Evolutionary conservation across 116 monocot genomes (phyloP).

Genomic region (Dioscorea cayenensis): DNA sequence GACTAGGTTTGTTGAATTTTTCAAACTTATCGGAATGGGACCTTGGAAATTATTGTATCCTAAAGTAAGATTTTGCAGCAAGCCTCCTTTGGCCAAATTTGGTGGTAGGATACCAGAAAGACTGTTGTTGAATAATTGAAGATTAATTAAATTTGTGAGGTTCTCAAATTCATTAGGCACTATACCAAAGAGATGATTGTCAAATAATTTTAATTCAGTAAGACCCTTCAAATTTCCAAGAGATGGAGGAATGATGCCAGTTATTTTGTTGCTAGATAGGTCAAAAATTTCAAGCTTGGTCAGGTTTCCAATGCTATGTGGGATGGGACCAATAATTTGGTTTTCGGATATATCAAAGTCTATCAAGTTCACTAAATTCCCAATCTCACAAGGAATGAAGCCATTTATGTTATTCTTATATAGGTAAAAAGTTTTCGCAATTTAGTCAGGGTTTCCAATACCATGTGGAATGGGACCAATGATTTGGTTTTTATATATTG

Average conservation of each 20-base stretch:
- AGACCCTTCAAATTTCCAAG: constrained; percentile 4
- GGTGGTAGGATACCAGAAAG: constrained; percentile 12
- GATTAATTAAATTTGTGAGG: background rate
- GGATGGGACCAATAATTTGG: too few species aligned
- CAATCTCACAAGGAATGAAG: too few species aligned
- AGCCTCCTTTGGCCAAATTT: constrained; percentile 4
- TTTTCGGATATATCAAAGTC: background rate
- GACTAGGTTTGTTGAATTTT: constrained; percentile 13
- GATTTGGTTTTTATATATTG: background rate
- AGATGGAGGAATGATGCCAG: constrained; percentile 12
- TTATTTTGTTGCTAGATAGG: background rate
- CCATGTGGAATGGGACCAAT: too few species aligned
- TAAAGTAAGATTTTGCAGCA: background rate
- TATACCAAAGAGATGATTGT: constrained; percentile 5
- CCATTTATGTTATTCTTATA: too few species aligned
- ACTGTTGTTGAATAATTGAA: constrained; percentile 7
- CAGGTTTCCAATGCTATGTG: too few species aligned
- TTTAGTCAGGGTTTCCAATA: too few species aligned
- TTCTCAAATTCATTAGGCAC: constrained; percentile 8
- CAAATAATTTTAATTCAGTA: background rate
- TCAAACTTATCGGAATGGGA: constrained; percentile 12
- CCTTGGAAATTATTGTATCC: constrained; percentile 10
- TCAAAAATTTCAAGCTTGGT: background rate
- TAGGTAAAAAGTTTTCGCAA: too few species aligned
- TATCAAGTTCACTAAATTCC: background rate